These are phyloP conservation scores for Lachnellula cervina DNA, from an alignment of 2,329 filamentous ascomycete genomes.

Conservation along the genomic window DNA sequence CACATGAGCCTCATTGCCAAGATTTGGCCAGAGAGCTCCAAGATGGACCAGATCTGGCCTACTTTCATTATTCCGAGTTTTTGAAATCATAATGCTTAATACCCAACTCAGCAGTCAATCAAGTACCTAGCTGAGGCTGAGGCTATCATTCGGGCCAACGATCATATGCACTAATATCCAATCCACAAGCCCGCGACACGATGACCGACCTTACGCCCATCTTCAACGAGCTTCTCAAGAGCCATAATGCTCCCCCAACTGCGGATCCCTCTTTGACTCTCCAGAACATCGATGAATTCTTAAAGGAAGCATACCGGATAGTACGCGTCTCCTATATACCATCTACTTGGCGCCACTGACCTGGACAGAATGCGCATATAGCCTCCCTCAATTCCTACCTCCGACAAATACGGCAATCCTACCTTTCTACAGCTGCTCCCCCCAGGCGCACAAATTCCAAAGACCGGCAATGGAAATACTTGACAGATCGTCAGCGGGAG, in stretches of 20 bases:
- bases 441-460: slow-evolving; percentile 39
- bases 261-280: slow-evolving; percentile 29
- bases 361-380: slow-evolving; percentile 73
- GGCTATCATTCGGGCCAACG: too few relatives aligned
- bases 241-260: slow-evolving; percentile 49
- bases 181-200: not conserved
- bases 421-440: slow-evolving; percentile 75
- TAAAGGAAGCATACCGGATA: slow-evolving; percentile 92
- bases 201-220: slow-evolving; percentile 62
- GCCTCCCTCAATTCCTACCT: slow-evolving; percentile 74
- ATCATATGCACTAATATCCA: not conserved
- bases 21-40: not conserved
- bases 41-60: not conserved
- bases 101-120: too few relatives aligned
- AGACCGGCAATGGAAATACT: slow-evolving; percentile 27
- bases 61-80: not conserved
- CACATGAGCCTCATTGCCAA: not conserved
- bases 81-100: not conserved
- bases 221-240: slow-evolving; percentile 64
- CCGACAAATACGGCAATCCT: slow-evolving; percentile 77
- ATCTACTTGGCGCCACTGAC: slow-evolving; percentile 16
- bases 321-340: slow-evolving; percentile 44
- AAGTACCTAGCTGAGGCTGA: too few relatives aligned
- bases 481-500: slow-evolving; percentile 79
- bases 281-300: slow-evolving; percentile 71